These are phyloP conservation scores for Hyphodiscus hymeniophilus DNA, from an alignment of 495 filamentous ascomycete species.

Conservation along the genomic window DNA sequence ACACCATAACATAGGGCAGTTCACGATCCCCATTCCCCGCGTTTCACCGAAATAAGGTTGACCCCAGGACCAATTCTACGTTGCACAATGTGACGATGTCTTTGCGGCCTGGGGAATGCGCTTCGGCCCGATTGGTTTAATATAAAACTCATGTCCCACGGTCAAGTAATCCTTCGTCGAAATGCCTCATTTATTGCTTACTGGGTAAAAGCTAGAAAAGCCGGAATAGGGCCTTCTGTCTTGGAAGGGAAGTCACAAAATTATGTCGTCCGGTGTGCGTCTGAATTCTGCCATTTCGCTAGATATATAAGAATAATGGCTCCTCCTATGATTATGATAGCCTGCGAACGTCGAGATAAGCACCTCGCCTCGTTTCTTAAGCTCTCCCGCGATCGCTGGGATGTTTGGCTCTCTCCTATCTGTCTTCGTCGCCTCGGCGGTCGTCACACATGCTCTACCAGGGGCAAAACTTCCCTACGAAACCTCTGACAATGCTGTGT, in stretches of 20 bases:
- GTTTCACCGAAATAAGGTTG: not conserved
- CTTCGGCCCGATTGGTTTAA: not conserved
- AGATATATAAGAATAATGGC: not conserved
- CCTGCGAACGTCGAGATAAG: not conserved
- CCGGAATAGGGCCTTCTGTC: not conserved
- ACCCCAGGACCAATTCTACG: not conserved
- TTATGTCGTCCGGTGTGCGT: not conserved
- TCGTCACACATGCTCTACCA: not conserved
- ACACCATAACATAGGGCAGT: not conserved
- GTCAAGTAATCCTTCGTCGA: not conserved
- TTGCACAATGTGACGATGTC: not conserved
- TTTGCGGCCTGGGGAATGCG: no score
- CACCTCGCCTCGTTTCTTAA: not conserved
- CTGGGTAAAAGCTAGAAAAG: not conserved
- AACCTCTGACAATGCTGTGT: not conserved
- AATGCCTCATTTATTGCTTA: not conserved
- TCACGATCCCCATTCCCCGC: not conserved
- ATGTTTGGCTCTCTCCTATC: not conserved
- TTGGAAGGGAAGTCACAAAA: not conserved
- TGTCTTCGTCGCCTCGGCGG: not conserved
- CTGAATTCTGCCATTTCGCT: not conserved
- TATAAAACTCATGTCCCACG: not conserved
- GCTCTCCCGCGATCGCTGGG: not conserved
- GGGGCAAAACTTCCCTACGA: not conserved
- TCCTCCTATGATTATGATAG: not conserved